Evolutionary conservation across 768 basidiomycete genomes (phyloP), one percentile per base, ranked within the genome.

Genomic region (Kwoniella sp.): DNA sequence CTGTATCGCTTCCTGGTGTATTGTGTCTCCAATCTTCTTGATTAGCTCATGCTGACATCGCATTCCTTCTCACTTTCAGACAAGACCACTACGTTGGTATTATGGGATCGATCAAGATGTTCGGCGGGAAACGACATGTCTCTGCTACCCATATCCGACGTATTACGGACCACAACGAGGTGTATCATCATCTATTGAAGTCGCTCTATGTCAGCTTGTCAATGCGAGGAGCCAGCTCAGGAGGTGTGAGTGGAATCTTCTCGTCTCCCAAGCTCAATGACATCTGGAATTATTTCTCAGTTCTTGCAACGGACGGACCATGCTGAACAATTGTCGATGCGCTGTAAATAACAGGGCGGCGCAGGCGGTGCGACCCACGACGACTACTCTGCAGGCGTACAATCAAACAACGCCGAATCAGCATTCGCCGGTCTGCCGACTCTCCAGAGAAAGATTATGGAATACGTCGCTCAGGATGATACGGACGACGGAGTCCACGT

Each of bases 121-220:
- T 95, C 78, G 86, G 87, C 38, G 86, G 85, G 75, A 93, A 90
- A 80, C 84, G 87, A 78, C 91, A 92, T 79, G 85, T 99, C 74
- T 90, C 90, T 61, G 88, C 90, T 7, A 86, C 85, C 26, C 85
- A 88, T 67, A 86, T 97, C 68, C 86, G 90, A 26, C 83, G 84
- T 7, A 82, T 89, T 50, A 85, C 83, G 29, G 90, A 93, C 71
- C 82, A 84, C 11, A 86, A 90, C 75, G 94, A 97, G 79, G 81
- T 90, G 25, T 88, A 87, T 76, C 93, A 90, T 80, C 93, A 97
- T 79, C 81, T 88, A 41, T 77, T 91, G 58, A 92, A 97, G 71
- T 84, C 86, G 13, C 87, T 93, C 70, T 85, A 85, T 25, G 87
- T 89, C 13, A 87, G 85, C 58, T 80, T 92, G 67, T 85, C 84